These are phyloP conservation scores for Malus orientalis DNA, from an alignment of 306 rosid species.

Conservation along the genomic window DNA sequence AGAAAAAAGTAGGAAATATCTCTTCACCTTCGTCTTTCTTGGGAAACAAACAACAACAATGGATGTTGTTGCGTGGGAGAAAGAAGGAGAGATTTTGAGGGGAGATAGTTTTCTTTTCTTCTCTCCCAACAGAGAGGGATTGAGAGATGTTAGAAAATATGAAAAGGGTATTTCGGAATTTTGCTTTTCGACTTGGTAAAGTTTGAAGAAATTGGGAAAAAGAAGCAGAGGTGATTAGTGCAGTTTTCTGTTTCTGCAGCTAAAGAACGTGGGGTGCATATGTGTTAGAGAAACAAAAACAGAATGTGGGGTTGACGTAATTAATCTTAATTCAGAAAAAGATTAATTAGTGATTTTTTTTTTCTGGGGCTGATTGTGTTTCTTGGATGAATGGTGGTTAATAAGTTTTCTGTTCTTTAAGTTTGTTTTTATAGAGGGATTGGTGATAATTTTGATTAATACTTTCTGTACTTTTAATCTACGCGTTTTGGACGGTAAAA, in stretches of 20 bases:
- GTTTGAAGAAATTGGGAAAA: not conserved
- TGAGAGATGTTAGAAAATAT: not conserved
- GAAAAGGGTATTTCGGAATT: not conserved
- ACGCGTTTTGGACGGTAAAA: not conserved
- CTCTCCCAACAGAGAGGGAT: constrained; percentile 22
- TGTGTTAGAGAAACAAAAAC: not conserved
- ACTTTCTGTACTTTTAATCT: not conserved
- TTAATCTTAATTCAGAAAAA: not conserved
- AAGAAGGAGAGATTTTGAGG: constrained; percentile 1
- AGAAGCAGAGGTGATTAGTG: not conserved
- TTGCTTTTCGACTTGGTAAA: not conserved
- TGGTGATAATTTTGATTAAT: not conserved
- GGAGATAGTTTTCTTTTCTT: not conserved
- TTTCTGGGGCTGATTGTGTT: not conserved
- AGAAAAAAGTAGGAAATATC: not conserved
- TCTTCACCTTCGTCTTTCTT: constrained; percentile 9
- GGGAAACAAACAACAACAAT: constrained; percentile 3
- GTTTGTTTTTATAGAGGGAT: not conserved
- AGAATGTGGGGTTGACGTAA: not conserved
- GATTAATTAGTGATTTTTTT: not conserved
- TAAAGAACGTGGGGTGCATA: constrained; percentile 10
- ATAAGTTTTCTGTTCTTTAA: not conserved
- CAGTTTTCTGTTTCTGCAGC: constrained; percentile 3
- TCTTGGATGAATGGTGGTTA: not conserved
- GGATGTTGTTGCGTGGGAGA: constrained; percentile 13